Evolutionary conservation across 192 early-diverging fungal species (phyloP).

Genomic region (Linnemannia hyalina): DNA sequence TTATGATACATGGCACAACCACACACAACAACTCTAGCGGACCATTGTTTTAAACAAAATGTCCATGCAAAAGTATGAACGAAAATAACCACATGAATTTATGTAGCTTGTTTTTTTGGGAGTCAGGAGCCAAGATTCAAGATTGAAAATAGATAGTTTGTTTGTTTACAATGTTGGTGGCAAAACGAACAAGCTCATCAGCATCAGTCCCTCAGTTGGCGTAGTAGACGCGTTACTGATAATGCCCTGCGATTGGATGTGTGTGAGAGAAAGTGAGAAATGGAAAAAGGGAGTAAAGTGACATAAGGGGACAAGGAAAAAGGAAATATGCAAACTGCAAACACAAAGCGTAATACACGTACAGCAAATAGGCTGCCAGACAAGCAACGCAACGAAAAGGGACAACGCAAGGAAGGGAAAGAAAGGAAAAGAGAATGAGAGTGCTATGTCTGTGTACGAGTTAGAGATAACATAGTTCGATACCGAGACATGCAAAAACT

Average conservation of each 20-base stretch:
- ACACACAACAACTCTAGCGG: too few relatives aligned
- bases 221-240: constrained; percentile 1
- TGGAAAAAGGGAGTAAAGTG: not conserved
- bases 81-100: too few relatives aligned
- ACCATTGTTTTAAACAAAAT: too few relatives aligned
- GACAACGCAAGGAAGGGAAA: not conserved
- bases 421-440: not conserved
- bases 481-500: constrained; percentile 2
- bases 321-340: not conserved
- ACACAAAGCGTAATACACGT: not conserved
- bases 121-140: too few relatives aligned
- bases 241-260: not conserved
- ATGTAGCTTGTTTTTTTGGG: too few relatives aligned
- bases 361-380: not conserved
- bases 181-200: constrained; percentile 6
- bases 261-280: not conserved
- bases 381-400: not conserved
- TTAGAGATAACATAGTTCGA: not conserved
- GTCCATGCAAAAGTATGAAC: too few relatives aligned
- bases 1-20: too few relatives aligned
- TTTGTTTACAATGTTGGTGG: not conserved
- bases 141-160: too few relatives aligned
- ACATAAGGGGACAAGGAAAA: not conserved
- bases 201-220: not conserved
- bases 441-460: not conserved